Conservation (phyloP, 305 asterid species). For the Fraxinus platypoda region DNA sequence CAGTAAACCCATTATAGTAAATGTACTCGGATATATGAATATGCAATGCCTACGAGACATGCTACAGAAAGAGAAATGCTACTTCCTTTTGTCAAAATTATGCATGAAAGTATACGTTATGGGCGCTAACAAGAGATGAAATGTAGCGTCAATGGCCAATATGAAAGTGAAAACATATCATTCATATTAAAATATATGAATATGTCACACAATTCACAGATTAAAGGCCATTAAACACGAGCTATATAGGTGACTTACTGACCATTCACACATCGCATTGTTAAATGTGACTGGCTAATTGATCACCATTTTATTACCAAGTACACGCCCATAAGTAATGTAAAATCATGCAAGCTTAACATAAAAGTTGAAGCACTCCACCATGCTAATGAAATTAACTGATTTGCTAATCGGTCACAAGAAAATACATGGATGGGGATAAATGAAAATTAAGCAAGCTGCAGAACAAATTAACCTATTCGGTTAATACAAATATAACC, state of each 20-base stretch:
- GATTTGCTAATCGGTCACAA: background rate
- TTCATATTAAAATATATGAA: background rate
- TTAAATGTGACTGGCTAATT: background rate
- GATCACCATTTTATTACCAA: background rate
- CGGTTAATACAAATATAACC: background rate
- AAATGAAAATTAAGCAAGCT: background rate
- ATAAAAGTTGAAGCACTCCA: background rate
- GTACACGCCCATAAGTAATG: background rate
- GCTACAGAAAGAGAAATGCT: background rate
- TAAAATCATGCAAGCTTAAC: background rate
- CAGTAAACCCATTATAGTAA: background rate
- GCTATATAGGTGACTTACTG: background rate
- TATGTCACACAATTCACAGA: background rate
- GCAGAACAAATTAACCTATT: background rate
- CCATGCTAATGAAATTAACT: background rate
- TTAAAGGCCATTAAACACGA: background rate
- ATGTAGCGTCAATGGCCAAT: background rate
- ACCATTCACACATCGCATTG: background rate
- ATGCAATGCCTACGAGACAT: background rate
- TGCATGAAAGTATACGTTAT: background rate
- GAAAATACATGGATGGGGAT: background rate
- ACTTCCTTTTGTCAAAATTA: background rate
- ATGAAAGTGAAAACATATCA: background rate
- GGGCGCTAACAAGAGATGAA: background rate
- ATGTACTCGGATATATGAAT: background rate